phyloP scores from a whole-genome alignment of 164 flowering plant species.

The Sedum album region DNA sequence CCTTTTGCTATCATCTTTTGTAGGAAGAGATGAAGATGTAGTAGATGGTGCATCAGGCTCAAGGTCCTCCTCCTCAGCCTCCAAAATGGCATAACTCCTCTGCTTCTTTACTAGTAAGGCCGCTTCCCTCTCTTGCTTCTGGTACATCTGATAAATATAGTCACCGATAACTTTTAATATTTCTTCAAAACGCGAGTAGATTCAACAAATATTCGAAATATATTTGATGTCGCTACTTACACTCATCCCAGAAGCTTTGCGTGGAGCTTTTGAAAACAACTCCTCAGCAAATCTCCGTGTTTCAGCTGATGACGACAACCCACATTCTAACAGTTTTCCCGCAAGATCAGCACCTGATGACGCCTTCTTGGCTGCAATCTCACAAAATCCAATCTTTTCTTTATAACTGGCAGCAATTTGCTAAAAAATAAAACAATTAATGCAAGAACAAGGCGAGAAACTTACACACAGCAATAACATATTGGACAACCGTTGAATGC shows the following conservation, averaged over 20 bases:
- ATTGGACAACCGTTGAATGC: slow-evolving; percentile 56
- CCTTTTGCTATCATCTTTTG: slow-evolving; percentile 26
- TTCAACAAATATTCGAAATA: neutral
- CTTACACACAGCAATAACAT: slow-evolving; percentile 62
- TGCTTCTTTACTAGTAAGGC: slow-evolving; percentile 72
- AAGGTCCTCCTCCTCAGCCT: slow-evolving; percentile 76
- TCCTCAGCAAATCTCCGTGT: slow-evolving; percentile 60
- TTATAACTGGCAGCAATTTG: neutral
- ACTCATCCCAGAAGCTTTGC: slow-evolving; percentile 46
- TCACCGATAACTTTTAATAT: neutral
- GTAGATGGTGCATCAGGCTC: slow-evolving; percentile 19
- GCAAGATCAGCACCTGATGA: slow-evolving; percentile 57
- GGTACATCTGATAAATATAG: slow-evolving; percentile 42
- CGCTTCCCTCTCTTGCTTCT: slow-evolving; percentile 79
- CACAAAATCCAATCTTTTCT: neutral
- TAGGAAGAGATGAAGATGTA: slow-evolving; percentile 20
- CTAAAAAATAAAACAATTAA: neutral
- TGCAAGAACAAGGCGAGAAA: slow-evolving; percentile 3
- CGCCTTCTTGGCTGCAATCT: slow-evolving; percentile 63
- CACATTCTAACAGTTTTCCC: slow-evolving; percentile 42
- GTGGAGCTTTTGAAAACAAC: slow-evolving; percentile 60
- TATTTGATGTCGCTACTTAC: slow-evolving; percentile 35
- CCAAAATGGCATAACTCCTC: slow-evolving; percentile 51
- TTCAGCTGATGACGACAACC: slow-evolving; percentile 46
- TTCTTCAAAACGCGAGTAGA: neutral